phyloP scores from a whole-genome alignment of 495 filamentous ascomycete genomes.

The Trichocladium uniseriatum region DNA sequence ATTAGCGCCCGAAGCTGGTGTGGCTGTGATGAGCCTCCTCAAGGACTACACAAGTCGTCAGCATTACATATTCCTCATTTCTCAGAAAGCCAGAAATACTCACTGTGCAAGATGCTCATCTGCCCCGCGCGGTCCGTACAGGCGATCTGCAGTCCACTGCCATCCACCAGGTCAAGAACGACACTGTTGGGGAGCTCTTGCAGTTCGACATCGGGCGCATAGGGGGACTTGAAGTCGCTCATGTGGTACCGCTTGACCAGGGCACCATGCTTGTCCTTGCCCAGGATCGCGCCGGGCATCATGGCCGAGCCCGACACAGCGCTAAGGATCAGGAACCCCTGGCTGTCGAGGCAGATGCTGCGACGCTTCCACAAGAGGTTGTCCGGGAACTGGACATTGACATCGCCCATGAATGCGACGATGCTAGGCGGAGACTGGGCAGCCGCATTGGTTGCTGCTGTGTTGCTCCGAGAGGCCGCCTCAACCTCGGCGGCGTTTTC shows the following conservation, averaged over 20 bases:
- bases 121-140: slow-evolving; percentile 73
- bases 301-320: slow-evolving; percentile 37
- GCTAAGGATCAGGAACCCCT: slow-evolving; percentile 67
- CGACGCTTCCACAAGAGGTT: slow-evolving; percentile 87
- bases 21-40: slow-evolving; percentile 8
- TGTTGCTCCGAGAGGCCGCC: slow-evolving; percentile 28
- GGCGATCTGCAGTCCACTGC: slow-evolving; percentile 76
- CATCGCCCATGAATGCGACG: slow-evolving; percentile 64
- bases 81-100: slow-evolving; percentile 21
- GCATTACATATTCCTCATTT: background rate
- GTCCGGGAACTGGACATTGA: slow-evolving; percentile 91
- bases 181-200: slow-evolving; percentile 86
- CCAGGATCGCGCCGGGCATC: slow-evolving; percentile 26
- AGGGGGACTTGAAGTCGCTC: slow-evolving; percentile 67
- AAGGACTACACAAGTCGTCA: background rate
- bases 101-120: slow-evolving; percentile 55
- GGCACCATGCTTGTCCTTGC: slow-evolving; percentile 40
- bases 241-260: slow-evolving; percentile 67
- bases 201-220: slow-evolving; percentile 74
- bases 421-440: slow-evolving; percentile 34
- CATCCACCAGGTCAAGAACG: slow-evolving; percentile 71
- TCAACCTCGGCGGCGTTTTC: slow-evolving; percentile 44
- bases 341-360: slow-evolving; percentile 64
- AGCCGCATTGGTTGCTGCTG: slow-evolving; percentile 5
- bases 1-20: slow-evolving; percentile 2